Evolutionary conservation across 164 flowering plant species (phyloP).

Genomic region (Vitis rotundifolia): DNA sequence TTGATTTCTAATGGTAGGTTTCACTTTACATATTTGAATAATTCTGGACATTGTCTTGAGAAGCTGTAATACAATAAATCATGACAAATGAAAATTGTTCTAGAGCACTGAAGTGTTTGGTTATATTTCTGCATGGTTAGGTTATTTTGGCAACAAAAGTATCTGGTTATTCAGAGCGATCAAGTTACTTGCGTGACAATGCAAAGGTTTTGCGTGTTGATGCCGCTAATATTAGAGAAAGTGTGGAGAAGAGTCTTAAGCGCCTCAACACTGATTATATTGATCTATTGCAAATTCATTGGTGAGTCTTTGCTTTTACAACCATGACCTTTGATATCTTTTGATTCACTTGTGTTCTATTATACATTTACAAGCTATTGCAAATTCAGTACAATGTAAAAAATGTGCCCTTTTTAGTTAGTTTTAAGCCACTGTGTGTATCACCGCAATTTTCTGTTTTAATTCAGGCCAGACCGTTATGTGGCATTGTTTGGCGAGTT

Average conservation of each 20-base stretch:
- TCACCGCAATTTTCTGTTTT: slow-evolving; percentile 3
- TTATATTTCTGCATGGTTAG: slow-evolving; percentile 26
- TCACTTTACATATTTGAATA: background rate
- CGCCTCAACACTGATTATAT: slow-evolving; percentile 89
- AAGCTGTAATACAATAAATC: background rate
- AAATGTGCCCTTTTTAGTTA: too few species aligned
- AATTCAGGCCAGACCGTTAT: slow-evolving; percentile 91
- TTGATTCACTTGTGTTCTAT: too few species aligned
- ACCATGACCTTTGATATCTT: too few species aligned
- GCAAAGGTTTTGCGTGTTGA: slow-evolving; percentile 79
- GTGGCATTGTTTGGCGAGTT: slow-evolving; percentile 84
- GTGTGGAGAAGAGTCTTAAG: slow-evolving; percentile 95
- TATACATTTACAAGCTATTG: too few species aligned
- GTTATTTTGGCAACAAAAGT: slow-evolving; percentile 92
- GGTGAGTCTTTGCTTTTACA: slow-evolving; percentile 41
- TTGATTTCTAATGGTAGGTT: background rate
- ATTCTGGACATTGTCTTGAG: background rate
- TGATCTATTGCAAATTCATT: slow-evolving; percentile 94
- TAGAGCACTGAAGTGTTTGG: background rate
- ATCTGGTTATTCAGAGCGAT: slow-evolving; percentile 77
- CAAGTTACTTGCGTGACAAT: slow-evolving; percentile 69
- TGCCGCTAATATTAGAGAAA: slow-evolving; percentile 86
- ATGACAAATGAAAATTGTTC: background rate
- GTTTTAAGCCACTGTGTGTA: background rate
- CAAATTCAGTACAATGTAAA: too few species aligned